Evolutionary conservation across 2,329 filamentous ascomycete genomes (phyloP).

Genomic region (Diaporthe sp.): DNA sequence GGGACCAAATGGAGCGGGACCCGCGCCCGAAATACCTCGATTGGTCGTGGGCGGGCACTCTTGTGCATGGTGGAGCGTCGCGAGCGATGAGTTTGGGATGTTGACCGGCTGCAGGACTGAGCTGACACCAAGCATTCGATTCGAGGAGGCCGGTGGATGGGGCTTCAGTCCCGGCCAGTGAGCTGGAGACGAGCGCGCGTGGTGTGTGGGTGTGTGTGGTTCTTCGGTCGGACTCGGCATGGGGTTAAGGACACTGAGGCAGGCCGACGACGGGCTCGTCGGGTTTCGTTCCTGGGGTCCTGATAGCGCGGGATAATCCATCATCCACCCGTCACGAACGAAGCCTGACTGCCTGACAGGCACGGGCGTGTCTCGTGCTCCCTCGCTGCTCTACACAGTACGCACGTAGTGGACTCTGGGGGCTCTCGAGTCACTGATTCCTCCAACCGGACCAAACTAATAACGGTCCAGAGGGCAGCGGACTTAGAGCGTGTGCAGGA

Average conservation of each 20-base stretch:
- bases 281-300: slow-evolving; percentile 16
- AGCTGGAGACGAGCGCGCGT: slow-evolving; percentile 23
- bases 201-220: slow-evolving; percentile 18
- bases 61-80: slow-evolving; percentile 53
- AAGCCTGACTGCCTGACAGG: slow-evolving; percentile 1
- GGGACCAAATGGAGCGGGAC: slow-evolving; percentile 21
- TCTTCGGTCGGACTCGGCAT: slow-evolving; percentile 19
- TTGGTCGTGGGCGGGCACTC: slow-evolving; percentile 3
- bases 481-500: slow-evolving; percentile 2
- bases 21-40: slow-evolving; percentile 16
- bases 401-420: not conserved
- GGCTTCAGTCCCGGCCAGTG: slow-evolving; percentile 35
- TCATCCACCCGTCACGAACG: slow-evolving; percentile 23
- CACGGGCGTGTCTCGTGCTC: slow-evolving; percentile 14
- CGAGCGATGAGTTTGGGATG: slow-evolving; percentile 48
- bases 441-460: slow-evolving; percentile 18
- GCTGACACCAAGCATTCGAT: slow-evolving; percentile 37
- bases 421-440: slow-evolving; percentile 5
- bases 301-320: slow-evolving; percentile 15
- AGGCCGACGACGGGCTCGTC: slow-evolving; percentile 28
- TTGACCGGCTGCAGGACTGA: slow-evolving; percentile 38
- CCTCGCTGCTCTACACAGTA: not conserved
- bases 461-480: not conserved
- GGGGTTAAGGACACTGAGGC: slow-evolving; percentile 9
- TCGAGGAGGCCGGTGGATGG: slow-evolving; percentile 29